phyloP scores from a whole-genome alignment of 371 early-diverging fungal species.

The Circinella minor region DNA sequence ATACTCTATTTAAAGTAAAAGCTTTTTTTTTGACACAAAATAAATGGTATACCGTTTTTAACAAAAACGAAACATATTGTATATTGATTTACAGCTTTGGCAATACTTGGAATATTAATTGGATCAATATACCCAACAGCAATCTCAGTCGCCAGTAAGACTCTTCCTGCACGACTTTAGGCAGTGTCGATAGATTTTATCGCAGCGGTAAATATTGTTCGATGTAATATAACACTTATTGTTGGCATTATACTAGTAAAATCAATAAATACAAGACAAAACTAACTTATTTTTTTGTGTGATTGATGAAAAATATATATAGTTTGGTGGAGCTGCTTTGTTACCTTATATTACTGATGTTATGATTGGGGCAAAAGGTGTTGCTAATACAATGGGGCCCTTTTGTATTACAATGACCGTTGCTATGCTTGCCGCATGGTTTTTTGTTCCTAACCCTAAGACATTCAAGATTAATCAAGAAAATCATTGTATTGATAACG shows the following conservation, averaged over 20 bases:
- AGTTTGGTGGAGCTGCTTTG: slow-evolving; percentile 31
- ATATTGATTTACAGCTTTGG: slow-evolving; percentile 12
- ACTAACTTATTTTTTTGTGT: not conserved
- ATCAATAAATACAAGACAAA: not conserved
- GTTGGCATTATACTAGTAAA: not conserved
- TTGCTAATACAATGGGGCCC: slow-evolving; percentile 24
- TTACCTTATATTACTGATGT: slow-evolving; percentile 31
- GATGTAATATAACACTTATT: not conserved
- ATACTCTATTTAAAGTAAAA: no score
- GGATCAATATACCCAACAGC: slow-evolving; percentile 35
- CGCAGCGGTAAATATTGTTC: slow-evolving; percentile 16
- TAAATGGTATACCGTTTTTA: not conserved
- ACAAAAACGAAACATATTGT: no score
- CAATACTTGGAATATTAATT: slow-evolving; percentile 25
- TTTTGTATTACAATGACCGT: slow-evolving; percentile 25
- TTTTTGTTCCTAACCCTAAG: slow-evolving; percentile 24
- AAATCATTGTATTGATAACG: no score
- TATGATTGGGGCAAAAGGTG: slow-evolving; percentile 24
- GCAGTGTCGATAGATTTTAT: slow-evolving; percentile 29
- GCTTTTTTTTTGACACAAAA: not conserved
- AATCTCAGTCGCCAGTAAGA: slow-evolving; percentile 22
- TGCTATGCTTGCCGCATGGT: slow-evolving; percentile 25
- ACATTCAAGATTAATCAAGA: not conserved
- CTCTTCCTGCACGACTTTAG: slow-evolving; percentile 21
- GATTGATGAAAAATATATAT: not conserved